Evolutionary conservation across 1,284 basidiomycete genomes (phyloP).

Genomic region (Coriolopsis trogii): DNA sequence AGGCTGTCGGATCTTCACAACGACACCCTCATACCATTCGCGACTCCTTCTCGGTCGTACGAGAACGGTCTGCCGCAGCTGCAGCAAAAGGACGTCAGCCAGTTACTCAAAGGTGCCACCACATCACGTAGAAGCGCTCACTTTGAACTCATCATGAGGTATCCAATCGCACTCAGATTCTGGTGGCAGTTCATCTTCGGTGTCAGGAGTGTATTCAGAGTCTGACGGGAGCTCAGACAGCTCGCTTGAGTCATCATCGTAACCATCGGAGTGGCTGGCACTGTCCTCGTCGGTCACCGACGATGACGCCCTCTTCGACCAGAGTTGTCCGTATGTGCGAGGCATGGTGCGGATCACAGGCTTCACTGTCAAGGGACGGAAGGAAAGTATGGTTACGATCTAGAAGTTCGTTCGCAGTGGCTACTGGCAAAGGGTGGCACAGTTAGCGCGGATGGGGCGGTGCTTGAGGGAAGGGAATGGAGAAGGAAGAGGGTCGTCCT

Average conservation of each 20-base stretch:
- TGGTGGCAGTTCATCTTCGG: slow-evolving; percentile 25
- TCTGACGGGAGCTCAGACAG: slow-evolving; percentile 21
- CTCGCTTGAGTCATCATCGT: slow-evolving; percentile 17
- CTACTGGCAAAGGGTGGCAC: slow-evolving; percentile 2
- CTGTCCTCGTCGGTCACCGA: slow-evolving; percentile 20
- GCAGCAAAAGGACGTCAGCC: background rate
- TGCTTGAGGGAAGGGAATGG: slow-evolving; percentile 3
- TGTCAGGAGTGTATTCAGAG: slow-evolving; percentile 25
- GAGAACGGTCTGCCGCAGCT: slow-evolving; percentile 20
- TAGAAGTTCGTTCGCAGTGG: background rate
- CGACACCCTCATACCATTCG: slow-evolving; percentile 19
- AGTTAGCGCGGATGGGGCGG: slow-evolving; percentile 11
- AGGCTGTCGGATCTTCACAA: slow-evolving; percentile 16
- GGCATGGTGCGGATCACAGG: too few relatives aligned
- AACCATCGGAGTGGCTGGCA: background rate
- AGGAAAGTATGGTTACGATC: too few relatives aligned
- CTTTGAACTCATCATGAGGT: slow-evolving; percentile 11
- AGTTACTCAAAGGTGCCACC: background rate
- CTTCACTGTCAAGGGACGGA: too few relatives aligned
- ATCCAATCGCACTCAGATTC: slow-evolving; percentile 9
- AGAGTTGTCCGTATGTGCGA: slow-evolving; percentile 3
- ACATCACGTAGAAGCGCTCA: slow-evolving; percentile 1
- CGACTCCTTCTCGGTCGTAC: slow-evolving; percentile 18
- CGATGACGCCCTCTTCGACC: slow-evolving; percentile 8
- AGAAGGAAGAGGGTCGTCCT: slow-evolving; percentile 3